Base-by-base conservation (phyloP, 352 stramenopile species). In the Phytophthora capsici region DNA sequence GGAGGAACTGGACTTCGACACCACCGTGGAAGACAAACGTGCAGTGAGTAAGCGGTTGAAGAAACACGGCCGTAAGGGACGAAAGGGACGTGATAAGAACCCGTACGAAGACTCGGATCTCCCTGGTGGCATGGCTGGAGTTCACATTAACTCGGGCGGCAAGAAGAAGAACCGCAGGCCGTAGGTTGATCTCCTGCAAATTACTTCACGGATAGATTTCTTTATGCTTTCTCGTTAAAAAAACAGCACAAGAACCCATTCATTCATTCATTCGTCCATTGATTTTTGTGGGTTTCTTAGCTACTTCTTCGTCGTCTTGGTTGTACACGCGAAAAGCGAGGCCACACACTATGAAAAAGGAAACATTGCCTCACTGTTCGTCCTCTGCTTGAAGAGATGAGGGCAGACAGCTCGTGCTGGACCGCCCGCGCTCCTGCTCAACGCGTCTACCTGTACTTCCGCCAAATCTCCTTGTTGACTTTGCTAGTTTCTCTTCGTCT, bases 11-110 rank as follows among this genome's bases (percentile, higher is more conserved):
- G 80, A 92, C 48, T 95, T 95, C 50, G 86, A 95, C 68, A 81
- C 80, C 14, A 83, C 67, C 8, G 73, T 71, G 2, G 83, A 93
- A 46, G 82, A 90, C 66, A 96, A 96, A 67, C 64, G 57, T 14
- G 68, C 73, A 0, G 52, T 86, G 32, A 94, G 86, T 73, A 96
- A 96, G 71, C 76, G 88, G 2, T 64, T 96, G 55, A 95, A 98
- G 66, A 94, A 95, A 56, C 97, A 98, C 78, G 97, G 97, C 9
- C 98, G 98, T 58, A 99, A 99, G 74, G 93, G 94, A 32, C 84
- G 92, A 14, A 99, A 99, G 77, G 78, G 93, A 16, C 83, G 96
- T 30, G 96, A 99, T 57, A 98, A 98, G 71, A 98, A 99, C 76
- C 97, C 97, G 34, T 99, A 99, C 75, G 90, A 95, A 65, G 88